Conservation (phyloP, 2,329 filamentous ascomycete genomes). For the Xylaria sp. region DNA sequence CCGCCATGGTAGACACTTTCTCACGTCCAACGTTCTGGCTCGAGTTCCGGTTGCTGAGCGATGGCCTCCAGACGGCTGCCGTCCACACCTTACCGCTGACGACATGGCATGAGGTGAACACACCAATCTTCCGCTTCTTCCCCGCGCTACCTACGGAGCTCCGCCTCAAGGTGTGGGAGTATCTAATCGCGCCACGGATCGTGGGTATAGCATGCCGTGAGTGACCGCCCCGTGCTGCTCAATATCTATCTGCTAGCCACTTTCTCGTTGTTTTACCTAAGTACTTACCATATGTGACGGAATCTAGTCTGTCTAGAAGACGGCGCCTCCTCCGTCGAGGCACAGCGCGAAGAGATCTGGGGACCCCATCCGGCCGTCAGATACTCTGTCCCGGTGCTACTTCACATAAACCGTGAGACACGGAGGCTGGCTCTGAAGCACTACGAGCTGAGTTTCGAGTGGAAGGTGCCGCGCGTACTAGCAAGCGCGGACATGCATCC, state of each 20-base stretch:
- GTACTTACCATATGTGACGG: not conserved
- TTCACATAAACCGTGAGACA: constrained; percentile 52
- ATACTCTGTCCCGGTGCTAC: constrained; percentile 48
- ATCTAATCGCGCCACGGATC: constrained; percentile 52
- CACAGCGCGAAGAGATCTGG: constrained; percentile 20
- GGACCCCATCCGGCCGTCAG: constrained; percentile 29
- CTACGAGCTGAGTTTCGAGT: constrained; percentile 55
- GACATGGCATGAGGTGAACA: constrained; percentile 16
- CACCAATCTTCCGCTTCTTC: constrained; percentile 43
- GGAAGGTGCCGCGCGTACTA: constrained; percentile 51
- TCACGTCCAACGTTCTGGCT: constrained; percentile 47
- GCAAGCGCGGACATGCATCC: constrained; percentile 18
- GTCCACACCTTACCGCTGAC: constrained; percentile 27
- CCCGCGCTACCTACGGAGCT: constrained; percentile 52
- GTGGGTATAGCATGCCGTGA: constrained; percentile 50
- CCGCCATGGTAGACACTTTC: not conserved
- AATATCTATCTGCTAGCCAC: not conserved
- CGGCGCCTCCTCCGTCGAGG: constrained; percentile 6
- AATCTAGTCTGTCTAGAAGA: constrained; percentile 16
- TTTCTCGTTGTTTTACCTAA: not conserved
- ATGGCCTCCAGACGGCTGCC: constrained; percentile 43
- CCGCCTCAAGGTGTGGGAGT: constrained; percentile 55
- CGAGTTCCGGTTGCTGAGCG: constrained; percentile 52
- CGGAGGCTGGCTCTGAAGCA: constrained; percentile 48
- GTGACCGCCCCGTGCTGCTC: constrained; percentile 22